Base-by-base conservation (phyloP, 176 grass and related monocot species). In the Chloris gayana region DNA sequence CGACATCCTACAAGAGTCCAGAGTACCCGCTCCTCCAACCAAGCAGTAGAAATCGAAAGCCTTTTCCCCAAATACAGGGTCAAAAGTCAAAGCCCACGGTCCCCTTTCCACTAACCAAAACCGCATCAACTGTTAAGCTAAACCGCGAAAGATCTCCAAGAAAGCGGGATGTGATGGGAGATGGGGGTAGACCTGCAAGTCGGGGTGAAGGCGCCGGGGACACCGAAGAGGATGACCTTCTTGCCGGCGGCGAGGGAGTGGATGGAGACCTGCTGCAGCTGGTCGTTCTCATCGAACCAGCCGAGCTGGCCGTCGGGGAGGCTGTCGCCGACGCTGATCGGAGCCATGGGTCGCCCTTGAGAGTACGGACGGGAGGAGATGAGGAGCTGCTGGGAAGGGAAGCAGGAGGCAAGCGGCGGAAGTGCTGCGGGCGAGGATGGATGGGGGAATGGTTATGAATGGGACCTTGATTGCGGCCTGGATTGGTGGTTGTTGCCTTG, bases 191-290 rank as follows among this genome's bases (percentile, higher is more conserved):
- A 95, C 92, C 96, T 98, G 92, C 96, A 98, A 67, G 96, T 98
- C 26, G 96, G 96, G 58, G 96, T 98, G 88, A 98, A 98, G 69
- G 96, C 96, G 9, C 96, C 96, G 10, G 96, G 96, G 26, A 98
- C 96, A 50, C 96, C 96, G 75, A 98, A 92, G 67, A 98, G 82
- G 62, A 98, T 83, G 86, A 98, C 88, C 88, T 95, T 98, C 87
- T 98, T 98, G 78, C 88, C 86, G 86, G 92, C 87, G 72, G 90
- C 84, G 19, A 98, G 84, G 66, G 64, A 63, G 80, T 89, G 90
- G 75, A 98, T n/a, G 56, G 88, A 89, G 33, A 91, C 75, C 83
- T 87, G 82, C 88, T 98, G 88, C 29, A 87, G 82, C 84, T 98
- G 31, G 59, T 89, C 96, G 13, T 39, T 76, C 57, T 87, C 90